Evolutionary conservation across 2,329 filamentous ascomycete species (phyloP).

Genomic region (Diaporthe citri): DNA sequence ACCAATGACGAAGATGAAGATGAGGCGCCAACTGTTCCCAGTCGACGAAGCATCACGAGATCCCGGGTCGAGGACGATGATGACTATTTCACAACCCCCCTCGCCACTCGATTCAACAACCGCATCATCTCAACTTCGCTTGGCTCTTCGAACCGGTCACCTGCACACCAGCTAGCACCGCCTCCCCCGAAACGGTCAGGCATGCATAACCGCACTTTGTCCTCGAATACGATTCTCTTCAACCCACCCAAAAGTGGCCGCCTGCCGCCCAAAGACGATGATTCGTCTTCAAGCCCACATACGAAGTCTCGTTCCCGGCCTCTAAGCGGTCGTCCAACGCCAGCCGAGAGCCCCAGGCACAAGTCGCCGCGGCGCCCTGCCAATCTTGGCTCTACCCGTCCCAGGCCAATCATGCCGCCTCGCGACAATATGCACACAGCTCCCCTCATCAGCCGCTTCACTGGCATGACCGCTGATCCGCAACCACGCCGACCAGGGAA

Average conservation of each 20-base stretch:
- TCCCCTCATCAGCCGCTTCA: constrained; percentile 61
- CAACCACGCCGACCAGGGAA: constrained; percentile 52
- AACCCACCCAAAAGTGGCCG: constrained; percentile 65
- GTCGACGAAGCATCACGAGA: constrained; percentile 39
- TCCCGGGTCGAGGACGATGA: constrained; percentile 50
- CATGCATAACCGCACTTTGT: constrained; percentile 79
- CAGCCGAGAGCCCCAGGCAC: constrained; percentile 53
- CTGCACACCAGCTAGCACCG: constrained; percentile 41
- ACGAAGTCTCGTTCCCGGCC: constrained; percentile 50
- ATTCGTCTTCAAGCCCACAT: constrained; percentile 55
- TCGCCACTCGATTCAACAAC: constrained; percentile 54
- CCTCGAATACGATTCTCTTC: constrained; percentile 86
- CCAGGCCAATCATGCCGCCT: constrained; percentile 68
- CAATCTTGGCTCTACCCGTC: constrained; percentile 61
- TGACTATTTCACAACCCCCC: constrained; percentile 69
- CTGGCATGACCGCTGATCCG: constrained; percentile 64
- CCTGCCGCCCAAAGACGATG: constrained; percentile 47
- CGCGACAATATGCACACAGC: constrained; percentile 67
- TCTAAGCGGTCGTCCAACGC: constrained; percentile 54
- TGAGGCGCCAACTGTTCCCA: constrained; percentile 50
- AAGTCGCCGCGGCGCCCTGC: constrained; percentile 62
- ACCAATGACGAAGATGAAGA: constrained; percentile 82
- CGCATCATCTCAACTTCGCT: constrained; percentile 49
- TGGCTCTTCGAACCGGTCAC: constrained; percentile 44
- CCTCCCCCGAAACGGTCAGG: constrained; percentile 52